Evolutionary conservation across 371 early-diverging fungal genomes (phyloP), one percentile per base, ranked within the genome.

Genomic region (Conidiobolus incongruus): DNA sequence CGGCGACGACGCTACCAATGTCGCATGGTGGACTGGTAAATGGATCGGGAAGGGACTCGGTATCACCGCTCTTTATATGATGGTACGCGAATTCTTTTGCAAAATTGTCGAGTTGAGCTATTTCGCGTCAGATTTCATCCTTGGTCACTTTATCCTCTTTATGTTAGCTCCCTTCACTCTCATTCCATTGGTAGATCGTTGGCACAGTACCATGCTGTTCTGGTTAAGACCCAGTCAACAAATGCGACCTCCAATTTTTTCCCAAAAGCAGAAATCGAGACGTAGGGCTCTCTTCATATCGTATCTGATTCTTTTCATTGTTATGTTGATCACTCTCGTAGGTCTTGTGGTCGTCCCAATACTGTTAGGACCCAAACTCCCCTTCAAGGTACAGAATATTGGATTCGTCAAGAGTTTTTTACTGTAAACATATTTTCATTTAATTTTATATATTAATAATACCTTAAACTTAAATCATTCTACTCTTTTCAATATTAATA

Each of bases 11-110:
- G 78, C 73, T 49, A 61, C 79, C 17, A 82, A 83, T 49, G 60
- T 70, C 26, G 86, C 84, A 6, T 85, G 86, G 86, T 88, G 86
- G 89, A 79, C 81, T 4, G 89, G 89, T 23, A 68, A 69, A 44
- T 88, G 89, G 85, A 72, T 75, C 34, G 75, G 74, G 19, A 70
- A 73, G 33, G 82, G 77, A 32, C 63, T 81, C 58, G 84, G 84
- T 48, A 66, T 57, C 53, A 53, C 63, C 55, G 75, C 70, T 8
- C 46, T 75, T 12, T 68, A 75, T 17, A 75, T 77, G 51, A 81
- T 83, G 6, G 51, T 70, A 45, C 70, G 85, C 30, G 85, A 86
- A 56, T 79, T 67, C 47, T 38, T 81, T 21, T 81, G 84, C 65
- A 88, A 88, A 63, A 67, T 77, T 35, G 71, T 84, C 35, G 89